Conservation (phyloP, 495 filamentous ascomycete species). For the Jackrogersella multiformis region DNA sequence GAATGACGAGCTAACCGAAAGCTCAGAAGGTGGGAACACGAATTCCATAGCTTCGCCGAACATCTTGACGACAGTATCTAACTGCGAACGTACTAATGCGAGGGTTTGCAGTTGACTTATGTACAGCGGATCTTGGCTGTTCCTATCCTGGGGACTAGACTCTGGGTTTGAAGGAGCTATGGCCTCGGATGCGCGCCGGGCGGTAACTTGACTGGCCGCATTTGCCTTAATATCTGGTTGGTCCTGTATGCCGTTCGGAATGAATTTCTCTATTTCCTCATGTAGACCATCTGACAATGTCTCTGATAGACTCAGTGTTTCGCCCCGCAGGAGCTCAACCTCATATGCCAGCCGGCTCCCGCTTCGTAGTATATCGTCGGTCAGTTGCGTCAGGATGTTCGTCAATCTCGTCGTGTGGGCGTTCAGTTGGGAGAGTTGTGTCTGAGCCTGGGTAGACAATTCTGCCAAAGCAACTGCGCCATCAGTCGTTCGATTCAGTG, state of each 20-base stretch:
- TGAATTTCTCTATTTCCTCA: slow-evolving; percentile 74
- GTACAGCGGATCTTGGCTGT: slow-evolving; percentile 67
- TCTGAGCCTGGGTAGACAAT: slow-evolving; percentile 82
- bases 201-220: slow-evolving; percentile 13
- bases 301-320: slow-evolving; percentile 80
- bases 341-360: slow-evolving; percentile 90
- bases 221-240: slow-evolving; percentile 29
- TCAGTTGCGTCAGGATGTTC: slow-evolving; percentile 83
- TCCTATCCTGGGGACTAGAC: slow-evolving; percentile 26
- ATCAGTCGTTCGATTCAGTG: slow-evolving; percentile 36
- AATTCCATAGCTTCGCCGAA: slow-evolving; percentile 96
- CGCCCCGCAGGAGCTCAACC: slow-evolving; percentile 90
- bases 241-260: slow-evolving; percentile 60
- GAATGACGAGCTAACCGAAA: slow-evolving; percentile 76
- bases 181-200: slow-evolving; percentile 43
- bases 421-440: slow-evolving; percentile 83
- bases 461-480: slow-evolving; percentile 74
- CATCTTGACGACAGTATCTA: slow-evolving; percentile 85
- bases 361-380: slow-evolving; percentile 91
- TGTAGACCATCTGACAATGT: slow-evolving; percentile 74
- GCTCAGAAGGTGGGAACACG: slow-evolving; percentile 82
- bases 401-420: slow-evolving; percentile 87
- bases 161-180: slow-evolving; percentile 16
- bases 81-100: slow-evolving; percentile 77
- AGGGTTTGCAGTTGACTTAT: slow-evolving; percentile 84